Evolutionary conservation across 176 grass and related monocot genomes (phyloP).

Genomic region (Microstegium vimineum): DNA sequence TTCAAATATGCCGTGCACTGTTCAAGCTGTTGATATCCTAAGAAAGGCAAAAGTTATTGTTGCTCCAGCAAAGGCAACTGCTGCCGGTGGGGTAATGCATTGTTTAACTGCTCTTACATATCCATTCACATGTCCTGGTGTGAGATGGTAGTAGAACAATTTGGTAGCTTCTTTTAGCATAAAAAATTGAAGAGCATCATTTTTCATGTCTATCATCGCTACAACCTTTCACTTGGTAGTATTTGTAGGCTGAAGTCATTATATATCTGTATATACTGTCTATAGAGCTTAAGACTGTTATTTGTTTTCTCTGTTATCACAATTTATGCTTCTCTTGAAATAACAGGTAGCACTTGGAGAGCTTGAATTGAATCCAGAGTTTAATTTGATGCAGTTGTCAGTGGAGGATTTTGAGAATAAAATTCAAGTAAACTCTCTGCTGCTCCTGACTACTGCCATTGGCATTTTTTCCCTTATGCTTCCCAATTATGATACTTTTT

Average conservation of each 20-base stretch:
- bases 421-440: conserved; percentile 63
- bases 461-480: background rate
- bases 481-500: background rate
- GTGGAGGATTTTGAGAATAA: conserved; percentile 90
- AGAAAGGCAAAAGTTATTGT: conserved; percentile 85
- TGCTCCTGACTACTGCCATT: background rate
- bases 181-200: background rate
- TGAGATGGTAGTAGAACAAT: background rate
- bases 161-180: background rate
- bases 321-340: conserved; percentile 21
- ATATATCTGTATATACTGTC: background rate
- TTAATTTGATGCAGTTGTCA: conserved; percentile 93
- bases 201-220: background rate
- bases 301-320: background rate
- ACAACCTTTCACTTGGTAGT: background rate
- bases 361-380: conserved; percentile 89
- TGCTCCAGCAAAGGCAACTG: conserved; percentile 94
- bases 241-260: background rate
- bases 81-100: conserved; percentile 95
- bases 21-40: conserved; percentile 85
- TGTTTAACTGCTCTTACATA: conserved; percentile 15
- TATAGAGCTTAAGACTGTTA: background rate
- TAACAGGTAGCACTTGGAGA: conserved; percentile 89
- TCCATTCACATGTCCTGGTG: conserved; percentile 17
- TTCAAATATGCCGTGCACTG: conserved; percentile 92